phyloP scores from a whole-genome alignment of 345 rosid genomes.

The Aquilaria yunnanensis region DNA sequence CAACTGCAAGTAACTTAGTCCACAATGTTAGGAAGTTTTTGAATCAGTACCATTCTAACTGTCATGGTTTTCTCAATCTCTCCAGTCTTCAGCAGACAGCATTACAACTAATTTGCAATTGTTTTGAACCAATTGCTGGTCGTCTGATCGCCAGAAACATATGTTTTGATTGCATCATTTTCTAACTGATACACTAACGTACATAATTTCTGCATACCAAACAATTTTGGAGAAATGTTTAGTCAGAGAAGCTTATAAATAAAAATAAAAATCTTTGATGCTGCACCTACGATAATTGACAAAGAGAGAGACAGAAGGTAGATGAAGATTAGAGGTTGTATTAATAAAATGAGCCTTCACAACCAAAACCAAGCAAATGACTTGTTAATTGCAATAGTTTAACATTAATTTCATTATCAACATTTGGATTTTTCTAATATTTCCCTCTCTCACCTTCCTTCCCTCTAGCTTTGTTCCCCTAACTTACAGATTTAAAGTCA shows the following conservation, averaged over 20 bases:
- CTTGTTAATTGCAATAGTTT: conserved; percentile 12
- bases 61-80: conserved; percentile 12
- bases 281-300: conserved; percentile 39
- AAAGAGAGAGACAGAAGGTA: conserved; percentile 39
- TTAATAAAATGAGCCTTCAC: conserved; percentile 16
- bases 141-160: no score
- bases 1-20: neutral
- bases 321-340: conserved; percentile 25
- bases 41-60: conserved; percentile 11
- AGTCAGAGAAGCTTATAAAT: no score
- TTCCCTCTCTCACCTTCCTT: conserved; percentile 15
- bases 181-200: no score
- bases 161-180: no score
- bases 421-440: conserved; percentile 24
- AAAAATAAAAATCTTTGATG: conserved; percentile 21
- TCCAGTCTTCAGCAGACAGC: conserved; percentile 13
- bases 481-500: conserved; percentile 41
- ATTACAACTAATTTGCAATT: conserved; percentile 5
- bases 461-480: conserved; percentile 18
- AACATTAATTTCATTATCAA: conserved; percentile 23
- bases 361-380: conserved; percentile 13
- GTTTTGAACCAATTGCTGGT: no score
- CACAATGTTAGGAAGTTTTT: conserved; percentile 5
- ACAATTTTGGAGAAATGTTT: no score
- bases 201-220: no score